phyloP scores from a whole-genome alignment of 2,329 filamentous ascomycete genomes.

The Epichloe festucae region DNA sequence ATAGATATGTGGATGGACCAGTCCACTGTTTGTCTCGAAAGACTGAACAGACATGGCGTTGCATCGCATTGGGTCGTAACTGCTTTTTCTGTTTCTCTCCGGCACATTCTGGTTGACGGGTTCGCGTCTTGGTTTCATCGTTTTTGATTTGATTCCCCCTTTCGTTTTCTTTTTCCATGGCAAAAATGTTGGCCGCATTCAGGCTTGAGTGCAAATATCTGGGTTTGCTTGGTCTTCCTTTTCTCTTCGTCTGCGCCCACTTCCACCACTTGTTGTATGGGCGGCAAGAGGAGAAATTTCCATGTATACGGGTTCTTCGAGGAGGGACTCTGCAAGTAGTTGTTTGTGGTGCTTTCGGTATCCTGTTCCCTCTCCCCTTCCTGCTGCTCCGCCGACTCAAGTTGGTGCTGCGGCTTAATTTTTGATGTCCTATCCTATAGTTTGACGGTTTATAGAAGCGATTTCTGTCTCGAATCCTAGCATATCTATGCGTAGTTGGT shows the following conservation, averaged over 20 bases:
- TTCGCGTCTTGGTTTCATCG: neutral
- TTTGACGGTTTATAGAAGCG: slow-evolving; percentile 2
- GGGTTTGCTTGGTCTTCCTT: neutral
- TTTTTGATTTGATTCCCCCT: slow-evolving; percentile 5
- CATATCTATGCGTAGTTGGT: no score
- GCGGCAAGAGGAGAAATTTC: neutral
- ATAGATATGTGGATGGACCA: neutral
- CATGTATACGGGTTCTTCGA: neutral
- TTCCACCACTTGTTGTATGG: neutral
- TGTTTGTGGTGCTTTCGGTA: neutral
- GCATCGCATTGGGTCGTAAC: slow-evolving; percentile 1
- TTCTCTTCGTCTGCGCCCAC: neutral
- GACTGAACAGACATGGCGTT: neutral
- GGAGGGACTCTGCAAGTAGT: neutral
- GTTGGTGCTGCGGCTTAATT: neutral
- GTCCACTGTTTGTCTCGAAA: neutral
- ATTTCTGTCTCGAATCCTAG: neutral
- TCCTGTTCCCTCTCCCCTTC: neutral
- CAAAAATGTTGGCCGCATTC: neutral
- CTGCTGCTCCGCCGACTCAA: neutral
- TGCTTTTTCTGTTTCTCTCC: neutral
- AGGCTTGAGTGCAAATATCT: neutral
- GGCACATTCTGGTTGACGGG: neutral
- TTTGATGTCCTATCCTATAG: neutral
- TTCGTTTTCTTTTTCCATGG: slow-evolving; percentile 1